phyloP scores from a whole-genome alignment of 1,139 yeast genomes.

The Maudiozyma humilis region DNA sequence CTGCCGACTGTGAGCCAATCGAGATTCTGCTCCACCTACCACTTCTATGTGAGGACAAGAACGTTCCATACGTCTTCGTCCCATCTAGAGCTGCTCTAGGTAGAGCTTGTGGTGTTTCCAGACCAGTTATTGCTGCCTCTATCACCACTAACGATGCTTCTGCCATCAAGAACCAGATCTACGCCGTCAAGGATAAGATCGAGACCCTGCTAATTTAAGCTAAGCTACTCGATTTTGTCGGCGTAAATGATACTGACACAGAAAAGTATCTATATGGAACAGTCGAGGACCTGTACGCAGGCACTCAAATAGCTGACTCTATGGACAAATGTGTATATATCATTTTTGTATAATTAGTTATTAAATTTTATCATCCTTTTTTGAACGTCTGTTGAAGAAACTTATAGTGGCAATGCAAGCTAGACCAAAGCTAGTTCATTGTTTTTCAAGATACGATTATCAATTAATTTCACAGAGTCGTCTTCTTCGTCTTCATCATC shows the following conservation, averaged over 20 bases:
- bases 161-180: constrained; percentile 93
- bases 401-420: not conserved
- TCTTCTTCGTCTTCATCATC: not conserved
- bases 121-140: constrained; percentile 98
- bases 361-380: not conserved
- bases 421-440: not conserved
- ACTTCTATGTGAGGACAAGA: constrained; percentile 95
- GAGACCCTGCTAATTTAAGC: constrained; percentile 88
- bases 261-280: not conserved
- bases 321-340: not conserved
- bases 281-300: not conserved
- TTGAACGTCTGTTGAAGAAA: not conserved
- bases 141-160: constrained; percentile 98
- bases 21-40: constrained; percentile 98
- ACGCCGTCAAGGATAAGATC: constrained; percentile 96
- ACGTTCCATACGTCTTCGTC: constrained; percentile 97
- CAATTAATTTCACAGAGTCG: constrained; percentile 1
- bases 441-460: constrained; percentile 5
- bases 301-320: not conserved
- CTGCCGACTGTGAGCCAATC: constrained; percentile 99
- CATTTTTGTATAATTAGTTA: constrained; percentile 3
- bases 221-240: constrained; percentile 33
- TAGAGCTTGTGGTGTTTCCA: constrained; percentile 99
- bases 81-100: constrained; percentile 98
- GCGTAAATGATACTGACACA: not conserved